Evolutionary conservation across 768 basidiomycete genomes (phyloP).

Genomic region (Kwoniella botswanensis): DNA sequence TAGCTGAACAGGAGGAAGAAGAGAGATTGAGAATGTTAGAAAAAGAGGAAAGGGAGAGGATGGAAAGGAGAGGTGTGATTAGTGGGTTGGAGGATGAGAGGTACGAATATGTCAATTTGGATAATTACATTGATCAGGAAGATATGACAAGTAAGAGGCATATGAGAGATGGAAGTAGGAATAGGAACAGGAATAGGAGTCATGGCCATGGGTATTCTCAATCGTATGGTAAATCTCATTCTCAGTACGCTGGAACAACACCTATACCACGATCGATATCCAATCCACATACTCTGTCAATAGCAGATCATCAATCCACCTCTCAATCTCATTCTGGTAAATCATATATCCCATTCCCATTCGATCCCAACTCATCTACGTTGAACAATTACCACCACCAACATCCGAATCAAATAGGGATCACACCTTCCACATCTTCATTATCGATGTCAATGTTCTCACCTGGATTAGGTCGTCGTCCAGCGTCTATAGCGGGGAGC

Average conservation of each 20-base stretch:
- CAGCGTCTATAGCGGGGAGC: background rate
- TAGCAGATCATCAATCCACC: slow-evolving; percentile 1
- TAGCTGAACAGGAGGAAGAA: slow-evolving; percentile 62
- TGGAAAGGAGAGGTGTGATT: slow-evolving; percentile 52
- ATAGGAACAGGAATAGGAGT: background rate
- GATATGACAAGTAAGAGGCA: background rate
- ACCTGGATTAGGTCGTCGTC: slow-evolving; percentile 8
- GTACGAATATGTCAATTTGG: slow-evolving; percentile 1
- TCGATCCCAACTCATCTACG: slow-evolving; percentile 7
- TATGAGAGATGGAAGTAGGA: background rate
- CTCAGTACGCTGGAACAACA: background rate
- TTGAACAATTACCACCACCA: background rate
- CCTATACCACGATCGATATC: slow-evolving; percentile 6
- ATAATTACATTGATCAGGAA: background rate
- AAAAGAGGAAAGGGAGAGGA: slow-evolving; percentile 64
- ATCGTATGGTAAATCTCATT: background rate
- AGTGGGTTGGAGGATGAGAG: slow-evolving; percentile 21
- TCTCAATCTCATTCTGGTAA: slow-evolving; percentile 5
- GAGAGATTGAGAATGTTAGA: slow-evolving; percentile 26
- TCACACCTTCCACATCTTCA: background rate
- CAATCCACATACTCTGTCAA: background rate
- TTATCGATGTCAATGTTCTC: slow-evolving; percentile 1
- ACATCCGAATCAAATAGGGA: background rate
- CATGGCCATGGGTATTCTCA: background rate
- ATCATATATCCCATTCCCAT: slow-evolving; percentile 18